A percentile compares a stretch with the other conserved stretches of the same genome.
These are phyloP conservation scores for Pseudozyma pruni DNA, from an alignment of 1,284 basidiomycete genomes.

Conservation along the genomic window DNA sequence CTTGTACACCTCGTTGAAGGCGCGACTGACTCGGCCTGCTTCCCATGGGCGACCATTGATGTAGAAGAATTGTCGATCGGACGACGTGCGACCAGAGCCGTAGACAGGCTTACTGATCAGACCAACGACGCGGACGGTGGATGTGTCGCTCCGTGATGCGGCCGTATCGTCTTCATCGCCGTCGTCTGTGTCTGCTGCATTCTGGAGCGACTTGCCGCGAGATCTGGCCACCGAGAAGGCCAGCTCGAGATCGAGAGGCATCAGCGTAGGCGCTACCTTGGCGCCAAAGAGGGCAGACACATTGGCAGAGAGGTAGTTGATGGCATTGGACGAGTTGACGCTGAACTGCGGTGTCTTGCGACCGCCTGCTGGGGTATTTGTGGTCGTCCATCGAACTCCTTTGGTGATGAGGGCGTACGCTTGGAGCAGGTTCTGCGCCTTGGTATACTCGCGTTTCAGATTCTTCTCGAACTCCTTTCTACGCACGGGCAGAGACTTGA, in stretches of 20 bases:
- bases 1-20: constrained; percentile 65
- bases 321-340: constrained; percentile 76
- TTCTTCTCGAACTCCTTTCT: constrained; percentile 91
- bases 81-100: constrained; percentile 74
- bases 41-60: constrained; percentile 92
- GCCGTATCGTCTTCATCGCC: constrained; percentile 1
- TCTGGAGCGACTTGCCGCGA: constrained; percentile 1
- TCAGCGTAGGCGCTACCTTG: constrained; percentile 79
- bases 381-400: constrained; percentile 80
- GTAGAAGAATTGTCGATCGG: constrained; percentile 92
- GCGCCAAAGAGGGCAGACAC: constrained; percentile 86
- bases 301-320: constrained; percentile 72
- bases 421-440: constrained; percentile 81
- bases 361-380: constrained; percentile 78
- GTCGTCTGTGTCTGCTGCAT: neutral
- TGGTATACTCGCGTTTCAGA: constrained; percentile 87
- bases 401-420: constrained; percentile 84
- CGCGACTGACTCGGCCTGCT: constrained; percentile 65
- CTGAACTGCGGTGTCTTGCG: constrained; percentile 79
- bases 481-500: constrained; percentile 85
- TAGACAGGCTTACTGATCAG: constrained; percentile 81
- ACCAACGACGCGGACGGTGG: constrained; percentile 75
- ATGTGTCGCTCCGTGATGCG: constrained; percentile 28
- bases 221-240: constrained; percentile 20
- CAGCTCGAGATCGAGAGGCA: constrained; percentile 75